Evolutionary conservation across 768 basidiomycete genomes (phyloP), one percentile per base, ranked within the genome.

Genomic region (Amanita thiersii): DNA sequence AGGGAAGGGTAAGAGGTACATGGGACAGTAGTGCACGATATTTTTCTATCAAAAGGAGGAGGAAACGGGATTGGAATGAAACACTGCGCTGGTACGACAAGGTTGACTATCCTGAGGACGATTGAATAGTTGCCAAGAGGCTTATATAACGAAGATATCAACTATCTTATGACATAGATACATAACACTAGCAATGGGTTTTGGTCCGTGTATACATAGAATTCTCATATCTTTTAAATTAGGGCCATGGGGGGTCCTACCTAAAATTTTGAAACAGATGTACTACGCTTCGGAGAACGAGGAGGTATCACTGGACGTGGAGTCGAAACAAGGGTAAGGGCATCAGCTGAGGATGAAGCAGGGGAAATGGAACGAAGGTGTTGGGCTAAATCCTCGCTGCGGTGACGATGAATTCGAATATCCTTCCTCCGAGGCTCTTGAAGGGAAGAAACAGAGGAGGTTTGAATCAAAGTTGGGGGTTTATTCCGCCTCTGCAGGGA

Each of bases 21-120:
- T 86, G 86, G 87, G 83, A 83, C 47, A 79, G 81, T 46, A 68
- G 70, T 20, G 65, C 76, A 28, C 71, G 77, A 50, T 91, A 90
- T 53, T 91, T 91, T 55, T 90, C 87, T 14, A 66, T 91, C 43
- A 73, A 72, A 44, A 65, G 87, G 47, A 63, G 88, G 52, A 66
- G 87, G 49, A 91, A 91, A 60, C 73, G 86, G 49, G 89, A 91
- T 52, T 91, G 89, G 88, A 88, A 88, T 50, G 88, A 91, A 62
- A 87, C 81, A 3, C 60, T 91, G 34, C 68, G 86, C 35, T 59
- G 87, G 41, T 89, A 88, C 49, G 87, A 90, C 49, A 70, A 84
- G 47, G 81, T 86, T 12, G 87, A 89, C 57, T 91, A 86, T 53
- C 85, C 85, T 0, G 71, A 72, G 10, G 79, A 80, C 19, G 66